phyloP scores from a whole-genome alignment of 805 yeast species.

The Saccharomycopsis vini region DNA sequence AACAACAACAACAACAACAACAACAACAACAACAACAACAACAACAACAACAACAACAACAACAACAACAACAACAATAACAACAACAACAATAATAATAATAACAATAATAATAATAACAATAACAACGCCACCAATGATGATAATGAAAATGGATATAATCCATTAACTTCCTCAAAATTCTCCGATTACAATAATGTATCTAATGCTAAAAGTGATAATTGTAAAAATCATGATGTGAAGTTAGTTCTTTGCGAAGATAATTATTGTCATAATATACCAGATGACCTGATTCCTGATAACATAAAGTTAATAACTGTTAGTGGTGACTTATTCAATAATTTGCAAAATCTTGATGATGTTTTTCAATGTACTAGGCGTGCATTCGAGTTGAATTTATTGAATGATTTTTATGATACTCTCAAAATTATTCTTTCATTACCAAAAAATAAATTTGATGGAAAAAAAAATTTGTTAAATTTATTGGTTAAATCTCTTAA shows the following conservation, averaged over 20 bases:
- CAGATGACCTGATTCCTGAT: slow-evolving; percentile 8
- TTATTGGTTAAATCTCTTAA: slow-evolving; percentile 1
- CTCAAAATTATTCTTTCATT: background rate
- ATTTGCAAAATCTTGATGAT: background rate
- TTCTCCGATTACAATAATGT: background rate
- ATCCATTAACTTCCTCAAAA: too few species aligned
- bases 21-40: slow-evolving; percentile 4
- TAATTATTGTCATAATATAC: slow-evolving; percentile 1
- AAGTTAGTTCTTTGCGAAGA: slow-evolving; percentile 2
- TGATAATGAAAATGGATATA: too few species aligned
- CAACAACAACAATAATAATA: too few species aligned
- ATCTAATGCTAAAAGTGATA: background rate
- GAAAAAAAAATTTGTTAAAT: background rate
- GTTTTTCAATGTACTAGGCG: background rate
- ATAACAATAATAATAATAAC: too few species aligned
- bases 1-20: slow-evolving; percentile 7
- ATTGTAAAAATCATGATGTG: background rate
- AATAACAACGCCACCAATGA: background rate
- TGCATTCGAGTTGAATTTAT: background rate
- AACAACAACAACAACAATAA: too few species aligned
- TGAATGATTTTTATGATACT: slow-evolving; percentile 3
- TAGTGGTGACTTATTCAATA: background rate
- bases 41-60: slow-evolving; percentile 8
- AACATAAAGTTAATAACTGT: slow-evolving; percentile 1
- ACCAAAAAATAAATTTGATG: background rate